Evolutionary conservation across 371 early-diverging fungal species (phyloP).

Genomic region (Dinochytrium kinnereticum): DNA sequence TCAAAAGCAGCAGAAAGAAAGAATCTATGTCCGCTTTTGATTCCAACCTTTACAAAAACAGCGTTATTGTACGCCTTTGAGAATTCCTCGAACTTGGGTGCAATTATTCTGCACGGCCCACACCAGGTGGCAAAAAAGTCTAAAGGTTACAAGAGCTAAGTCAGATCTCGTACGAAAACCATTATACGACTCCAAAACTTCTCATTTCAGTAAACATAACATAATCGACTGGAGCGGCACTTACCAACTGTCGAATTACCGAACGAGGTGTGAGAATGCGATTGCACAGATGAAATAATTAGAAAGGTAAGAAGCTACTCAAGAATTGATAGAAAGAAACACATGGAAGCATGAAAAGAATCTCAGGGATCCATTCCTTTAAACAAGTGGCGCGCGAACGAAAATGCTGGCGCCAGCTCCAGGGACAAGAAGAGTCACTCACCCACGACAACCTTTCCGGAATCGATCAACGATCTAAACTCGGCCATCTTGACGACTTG

Average conservation of each 20-base stretch:
- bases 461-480: constrained; percentile 34
- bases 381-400: not conserved
- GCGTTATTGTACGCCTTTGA: constrained; percentile 60
- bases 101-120: constrained; percentile 87
- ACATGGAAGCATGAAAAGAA: not conserved
- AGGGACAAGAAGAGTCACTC: constrained; percentile 8
- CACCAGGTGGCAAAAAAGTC: constrained; percentile 53
- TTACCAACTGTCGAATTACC: no score
- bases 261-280: no score
- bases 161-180: no score
- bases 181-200: no score
- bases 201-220: no score
- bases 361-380: not conserved
- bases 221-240: no score
- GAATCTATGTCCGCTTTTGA: not conserved
- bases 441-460: constrained; percentile 41
- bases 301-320: no score
- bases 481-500: constrained; percentile 35
- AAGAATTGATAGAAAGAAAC: not conserved
- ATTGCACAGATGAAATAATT: no score
- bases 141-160: no score
- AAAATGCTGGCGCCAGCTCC: no score
- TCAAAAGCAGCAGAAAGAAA: not conserved
- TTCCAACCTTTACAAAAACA: constrained; percentile 70
- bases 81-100: constrained; percentile 71